These are phyloP conservation scores for Colletotrichum cuscutae DNA, from an alignment of 2,329 filamentous ascomycete genomes.

Conservation along the genomic window DNA sequence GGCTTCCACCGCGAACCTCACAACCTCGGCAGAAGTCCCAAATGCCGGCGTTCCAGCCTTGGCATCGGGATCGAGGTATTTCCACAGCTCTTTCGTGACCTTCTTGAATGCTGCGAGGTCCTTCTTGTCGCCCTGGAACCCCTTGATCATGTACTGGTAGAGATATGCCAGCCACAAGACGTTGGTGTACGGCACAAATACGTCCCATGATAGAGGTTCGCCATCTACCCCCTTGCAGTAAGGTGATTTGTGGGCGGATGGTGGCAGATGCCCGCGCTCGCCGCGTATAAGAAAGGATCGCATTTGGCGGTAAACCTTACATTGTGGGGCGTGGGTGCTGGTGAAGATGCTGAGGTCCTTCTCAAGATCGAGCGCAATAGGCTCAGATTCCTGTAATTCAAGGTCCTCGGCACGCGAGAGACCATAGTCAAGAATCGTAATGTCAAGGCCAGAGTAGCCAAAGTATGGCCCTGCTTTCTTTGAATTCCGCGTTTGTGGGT, in stretches of 20 bases:
- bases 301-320: slow-evolving; percentile 71
- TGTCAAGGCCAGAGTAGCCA: slow-evolving; percentile 69
- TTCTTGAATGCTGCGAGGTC: slow-evolving; percentile 58
- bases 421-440: slow-evolving; percentile 74
- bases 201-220: slow-evolving; percentile 61
- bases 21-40: slow-evolving; percentile 64
- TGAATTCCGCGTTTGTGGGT: slow-evolving; percentile 45
- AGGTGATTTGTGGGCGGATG: slow-evolving; percentile 56
- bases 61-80: slow-evolving; percentile 63
- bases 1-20: slow-evolving; percentile 66
- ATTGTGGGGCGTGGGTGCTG: slow-evolving; percentile 69
- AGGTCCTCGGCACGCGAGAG: slow-evolving; percentile 67
- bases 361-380: slow-evolving; percentile 68
- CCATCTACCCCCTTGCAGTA: slow-evolving; percentile 53
- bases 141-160: slow-evolving; percentile 61
- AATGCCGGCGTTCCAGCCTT: slow-evolving; percentile 60
- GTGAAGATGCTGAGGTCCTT: slow-evolving; percentile 69
- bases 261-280: slow-evolving; percentile 61
- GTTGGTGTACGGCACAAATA: slow-evolving; percentile 70
- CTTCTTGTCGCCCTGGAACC: slow-evolving; percentile 59
- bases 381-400: slow-evolving; percentile 41
- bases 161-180: slow-evolving; percentile 73
- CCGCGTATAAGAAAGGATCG: slow-evolving; percentile 65
- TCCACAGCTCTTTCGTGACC: slow-evolving; percentile 63
- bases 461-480: slow-evolving; percentile 52